Conservation (phyloP, 148 eudicot genomes). For the Simmondsia chinensis region DNA sequence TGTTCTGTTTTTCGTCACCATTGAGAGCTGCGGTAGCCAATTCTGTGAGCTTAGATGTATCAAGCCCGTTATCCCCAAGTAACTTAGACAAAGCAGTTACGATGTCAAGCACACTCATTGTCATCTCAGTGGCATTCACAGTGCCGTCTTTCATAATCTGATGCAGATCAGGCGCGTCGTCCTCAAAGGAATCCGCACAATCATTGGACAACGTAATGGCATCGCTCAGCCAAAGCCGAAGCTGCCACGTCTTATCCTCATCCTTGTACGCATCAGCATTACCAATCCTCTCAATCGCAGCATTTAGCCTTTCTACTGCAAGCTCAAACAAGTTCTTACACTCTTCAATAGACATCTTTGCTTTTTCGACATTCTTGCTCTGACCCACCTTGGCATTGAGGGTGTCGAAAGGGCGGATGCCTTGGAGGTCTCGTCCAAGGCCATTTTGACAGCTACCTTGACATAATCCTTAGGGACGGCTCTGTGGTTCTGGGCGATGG, state of each 20-base stretch:
- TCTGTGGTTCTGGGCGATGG: slow-evolving; percentile 36
- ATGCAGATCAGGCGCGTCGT: slow-evolving; percentile 24
- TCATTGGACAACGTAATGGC: slow-evolving; percentile 28
- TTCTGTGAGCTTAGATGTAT: slow-evolving; percentile 17
- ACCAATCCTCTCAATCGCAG: slow-evolving; percentile 19
- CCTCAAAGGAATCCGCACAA: slow-evolving; percentile 38
- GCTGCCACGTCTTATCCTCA: slow-evolving; percentile 16
- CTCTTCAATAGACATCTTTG: slow-evolving; percentile 22
- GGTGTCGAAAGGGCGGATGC: slow-evolving; percentile 20
- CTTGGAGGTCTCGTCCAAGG: slow-evolving; percentile 24
- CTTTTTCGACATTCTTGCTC: slow-evolving; percentile 10
- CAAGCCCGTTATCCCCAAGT: slow-evolving; percentile 5
- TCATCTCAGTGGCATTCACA: slow-evolving; percentile 29
- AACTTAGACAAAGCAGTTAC: slow-evolving; percentile 17
- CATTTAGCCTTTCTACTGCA: slow-evolving; percentile 32
- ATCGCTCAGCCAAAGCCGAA: slow-evolving; percentile 46
- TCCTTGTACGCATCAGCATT: slow-evolving; percentile 17
- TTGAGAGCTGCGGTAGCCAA: not conserved
- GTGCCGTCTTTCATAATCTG: slow-evolving; percentile 19
- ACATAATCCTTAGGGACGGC: slow-evolving; percentile 41
- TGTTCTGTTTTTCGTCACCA: not conserved
- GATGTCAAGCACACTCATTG: slow-evolving; percentile 40
- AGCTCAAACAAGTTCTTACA: slow-evolving; percentile 26
- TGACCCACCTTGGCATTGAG: slow-evolving; percentile 14
- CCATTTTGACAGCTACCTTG: slow-evolving; percentile 24